A percentile compares a stretch with the other conserved stretches of the same genome.
Evolutionary conservation across 331 rosid species (phyloP).

Genomic region (Saraca asoca): DNA sequence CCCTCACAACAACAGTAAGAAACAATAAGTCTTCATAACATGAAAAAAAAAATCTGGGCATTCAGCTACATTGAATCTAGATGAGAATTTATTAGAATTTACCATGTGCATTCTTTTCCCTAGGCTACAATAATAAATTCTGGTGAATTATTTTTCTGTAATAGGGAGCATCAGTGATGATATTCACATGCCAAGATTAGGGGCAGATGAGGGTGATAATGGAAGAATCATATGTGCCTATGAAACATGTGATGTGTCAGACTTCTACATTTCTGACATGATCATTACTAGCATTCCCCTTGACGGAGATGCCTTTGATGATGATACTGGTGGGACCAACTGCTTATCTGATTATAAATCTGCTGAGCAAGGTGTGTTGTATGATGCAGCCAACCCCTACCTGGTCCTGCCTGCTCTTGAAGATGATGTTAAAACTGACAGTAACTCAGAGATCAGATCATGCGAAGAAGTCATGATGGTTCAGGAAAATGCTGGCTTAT

Average conservation of each 20-base stretch:
- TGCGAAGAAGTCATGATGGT: constrained; percentile 53
- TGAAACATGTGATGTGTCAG: constrained; percentile 83
- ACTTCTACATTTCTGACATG: constrained; percentile 93
- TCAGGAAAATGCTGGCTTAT: constrained; percentile 60
- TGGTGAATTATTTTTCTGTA: constrained; percentile 12
- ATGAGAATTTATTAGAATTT: not conserved
- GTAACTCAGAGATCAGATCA: constrained; percentile 45
- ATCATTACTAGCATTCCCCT: constrained; percentile 75
- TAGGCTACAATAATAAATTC: not conserved
- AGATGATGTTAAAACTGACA: constrained; percentile 58
- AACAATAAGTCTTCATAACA: not conserved
- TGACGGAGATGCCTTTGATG: constrained; percentile 52
- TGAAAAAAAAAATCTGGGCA: not conserved
- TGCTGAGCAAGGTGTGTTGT: constrained; percentile 55
- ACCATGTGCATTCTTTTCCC: not conserved
- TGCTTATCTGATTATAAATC: constrained; percentile 58
- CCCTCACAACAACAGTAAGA: not conserved
- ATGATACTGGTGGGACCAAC: constrained; percentile 49
- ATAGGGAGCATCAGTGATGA: constrained; percentile 46
- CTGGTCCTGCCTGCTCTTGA: constrained; percentile 80
- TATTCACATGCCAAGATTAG: constrained; percentile 51
- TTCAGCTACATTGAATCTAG: not conserved
- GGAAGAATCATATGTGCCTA: constrained; percentile 52
- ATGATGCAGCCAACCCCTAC: constrained; percentile 73
- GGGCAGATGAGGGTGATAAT: constrained; percentile 57